Conservation (phyloP, 2,329 filamentous ascomycete species). For the Hymenoscyphus fructigenus region DNA sequence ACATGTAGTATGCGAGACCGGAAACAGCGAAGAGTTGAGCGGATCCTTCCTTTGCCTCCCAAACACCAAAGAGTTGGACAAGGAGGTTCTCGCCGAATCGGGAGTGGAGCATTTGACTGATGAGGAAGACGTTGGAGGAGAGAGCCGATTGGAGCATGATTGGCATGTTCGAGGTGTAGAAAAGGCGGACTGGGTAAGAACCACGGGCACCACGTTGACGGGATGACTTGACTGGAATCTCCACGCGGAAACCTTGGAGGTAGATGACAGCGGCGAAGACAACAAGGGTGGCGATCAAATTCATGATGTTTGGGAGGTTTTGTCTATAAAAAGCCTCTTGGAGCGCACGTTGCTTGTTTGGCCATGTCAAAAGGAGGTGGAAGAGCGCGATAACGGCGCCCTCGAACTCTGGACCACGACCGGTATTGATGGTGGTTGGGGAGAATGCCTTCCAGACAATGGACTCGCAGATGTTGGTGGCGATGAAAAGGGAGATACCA, state of each 20-base stretch:
- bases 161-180: slow-evolving; percentile 99
- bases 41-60: slow-evolving; percentile 95
- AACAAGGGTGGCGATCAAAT: slow-evolving; percentile 86
- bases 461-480: slow-evolving; percentile 99
- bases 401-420: slow-evolving; percentile 98
- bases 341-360: slow-evolving; percentile 98
- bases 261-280: slow-evolving; percentile 99
- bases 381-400: slow-evolving; percentile 97
- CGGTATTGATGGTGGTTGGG: slow-evolving; percentile 98
- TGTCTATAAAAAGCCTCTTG: slow-evolving; percentile 99
- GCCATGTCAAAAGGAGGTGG: slow-evolving; percentile 97
- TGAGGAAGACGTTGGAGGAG: slow-evolving; percentile 98
- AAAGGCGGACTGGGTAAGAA: slow-evolving; percentile 96
- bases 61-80: slow-evolving; percentile 94
- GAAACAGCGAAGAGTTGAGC: slow-evolving; percentile 92
- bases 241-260: slow-evolving; percentile 97
- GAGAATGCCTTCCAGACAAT: slow-evolving; percentile 99
- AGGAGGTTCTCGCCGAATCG: slow-evolving; percentile 99
- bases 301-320: slow-evolving; percentile 99
- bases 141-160: slow-evolving; percentile 99
- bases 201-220: slow-evolving; percentile 98
- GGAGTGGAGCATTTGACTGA: slow-evolving; percentile 99
- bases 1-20: slow-evolving; percentile 99
- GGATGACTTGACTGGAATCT: slow-evolving; percentile 99
- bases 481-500: slow-evolving; percentile 99